A percentile compares a stretch with the other conserved stretches of the same genome.
Conservation (phyloP, 805 yeast species). For the Teunomyces stri region DNA sequence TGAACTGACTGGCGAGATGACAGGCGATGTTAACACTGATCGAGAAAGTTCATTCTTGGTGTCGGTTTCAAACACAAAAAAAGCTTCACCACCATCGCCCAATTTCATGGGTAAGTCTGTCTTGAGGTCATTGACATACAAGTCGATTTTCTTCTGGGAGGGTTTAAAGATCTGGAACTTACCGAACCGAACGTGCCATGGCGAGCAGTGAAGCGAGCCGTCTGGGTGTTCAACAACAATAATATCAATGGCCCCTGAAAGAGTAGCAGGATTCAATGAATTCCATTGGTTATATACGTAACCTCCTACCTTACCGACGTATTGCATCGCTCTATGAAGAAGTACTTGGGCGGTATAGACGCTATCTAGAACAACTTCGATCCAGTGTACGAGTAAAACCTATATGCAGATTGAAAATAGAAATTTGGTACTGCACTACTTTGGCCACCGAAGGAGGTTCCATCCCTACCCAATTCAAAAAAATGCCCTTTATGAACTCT, state of each 20-base stretch:
- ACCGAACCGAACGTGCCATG: slow-evolving; percentile 96
- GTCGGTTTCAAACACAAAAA: slow-evolving; percentile 88
- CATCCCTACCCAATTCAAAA: background rate
- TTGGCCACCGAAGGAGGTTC: background rate
- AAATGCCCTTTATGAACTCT: background rate
- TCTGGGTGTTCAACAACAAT: slow-evolving; percentile 89
- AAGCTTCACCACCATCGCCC: slow-evolving; percentile 98
- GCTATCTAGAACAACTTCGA: background rate
- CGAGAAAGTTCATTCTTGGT: slow-evolving; percentile 59
- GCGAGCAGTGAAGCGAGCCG: slow-evolving; percentile 82
- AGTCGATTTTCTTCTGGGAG: slow-evolving; percentile 89
- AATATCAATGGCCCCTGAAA: slow-evolving; percentile 95
- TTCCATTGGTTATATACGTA: slow-evolving; percentile 97
- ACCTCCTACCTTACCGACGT: slow-evolving; percentile 93
- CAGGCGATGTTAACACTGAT: slow-evolving; percentile 83
- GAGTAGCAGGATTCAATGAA: slow-evolving; percentile 92
- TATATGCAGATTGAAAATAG: background rate
- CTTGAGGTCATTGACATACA: slow-evolving; percentile 76
- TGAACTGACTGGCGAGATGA: slow-evolving; percentile 63
- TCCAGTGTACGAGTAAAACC: background rate
- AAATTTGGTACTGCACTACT: background rate
- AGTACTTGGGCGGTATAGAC: background rate
- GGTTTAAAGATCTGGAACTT: slow-evolving; percentile 91
- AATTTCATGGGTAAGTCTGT: slow-evolving; percentile 92
- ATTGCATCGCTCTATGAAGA: slow-evolving; percentile 61